Evolutionary conservation across 2,329 filamentous ascomycete genomes (phyloP), one percentile per base, ranked within the genome.

Genomic region (Colletotrichum endophyticum): DNA sequence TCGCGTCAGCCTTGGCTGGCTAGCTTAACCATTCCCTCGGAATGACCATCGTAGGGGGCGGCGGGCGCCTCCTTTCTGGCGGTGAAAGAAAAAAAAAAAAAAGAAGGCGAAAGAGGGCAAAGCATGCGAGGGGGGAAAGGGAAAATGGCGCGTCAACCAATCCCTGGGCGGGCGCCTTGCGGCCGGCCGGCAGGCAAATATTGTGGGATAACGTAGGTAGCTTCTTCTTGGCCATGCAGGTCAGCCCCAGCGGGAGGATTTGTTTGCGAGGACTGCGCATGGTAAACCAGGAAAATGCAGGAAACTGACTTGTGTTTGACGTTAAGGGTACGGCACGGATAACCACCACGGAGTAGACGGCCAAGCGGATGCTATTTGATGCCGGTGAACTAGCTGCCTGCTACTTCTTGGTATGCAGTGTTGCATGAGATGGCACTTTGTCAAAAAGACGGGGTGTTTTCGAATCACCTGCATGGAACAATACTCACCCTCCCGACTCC

Each of bases 11-110:
- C 59, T 39, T 59, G 70, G 70, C 64, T 30, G 44, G 30, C 36
- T 76, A 76, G 74, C 64, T 73, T 70, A 76, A 76, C 74, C 74
- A 74, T 70, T 53, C 74, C 49, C 59, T 74, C 74, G 74, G 74
- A 70, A 44, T 73, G 28, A 28, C 28, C 12, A 62, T 28, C 28
- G 13, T 16, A 19, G 36, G 27, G 19, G 62, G 27, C 9, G 44
- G 44, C 44, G 44, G 44, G 44, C 44, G 44, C 44, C 44, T 49
- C 19, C 27, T 15, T 53, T 73, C 39, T 76, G 64, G 73, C 70
- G 73, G 70, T 76, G 70, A 68, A 72, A 62, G 73, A 63, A 57
- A 19, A 13, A 15, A 5, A 15, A 5, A 27, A 25, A 44, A 7
- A 57, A 25, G 16, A 27, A 36, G 16, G 19, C n/a, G 15, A 75